These are phyloP conservation scores for Dillenia suffruticosa DNA, from an alignment of 164 flowering plant species.

Conservation along the genomic window DNA sequence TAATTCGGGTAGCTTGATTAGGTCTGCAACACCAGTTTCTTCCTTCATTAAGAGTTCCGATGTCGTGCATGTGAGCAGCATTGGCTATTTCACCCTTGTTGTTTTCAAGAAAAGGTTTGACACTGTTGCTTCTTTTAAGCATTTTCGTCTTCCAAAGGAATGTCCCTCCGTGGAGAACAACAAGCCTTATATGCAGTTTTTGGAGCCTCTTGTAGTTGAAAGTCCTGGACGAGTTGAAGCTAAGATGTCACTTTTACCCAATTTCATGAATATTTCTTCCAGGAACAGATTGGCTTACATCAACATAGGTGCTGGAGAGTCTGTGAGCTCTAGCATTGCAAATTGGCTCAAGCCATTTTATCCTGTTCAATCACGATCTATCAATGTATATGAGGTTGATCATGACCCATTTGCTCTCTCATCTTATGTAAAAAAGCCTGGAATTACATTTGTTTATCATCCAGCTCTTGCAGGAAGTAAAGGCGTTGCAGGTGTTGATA, in stretches of 20 bases:
- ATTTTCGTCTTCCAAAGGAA: slow-evolving; percentile 46
- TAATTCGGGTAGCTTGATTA: slow-evolving; percentile 42
- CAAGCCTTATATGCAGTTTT: slow-evolving; percentile 33
- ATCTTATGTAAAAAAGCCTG: slow-evolving; percentile 63
- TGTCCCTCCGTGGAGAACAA: slow-evolving; percentile 53
- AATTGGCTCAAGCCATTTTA: slow-evolving; percentile 49
- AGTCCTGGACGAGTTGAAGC: slow-evolving; percentile 18
- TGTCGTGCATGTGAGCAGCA: slow-evolving; percentile 48
- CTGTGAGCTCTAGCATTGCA: slow-evolving; percentile 26
- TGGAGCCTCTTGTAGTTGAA: slow-evolving; percentile 62
- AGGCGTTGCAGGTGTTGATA: slow-evolving; percentile 3
- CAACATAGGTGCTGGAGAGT: slow-evolving; percentile 63
- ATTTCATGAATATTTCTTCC: slow-evolving; percentile 42
- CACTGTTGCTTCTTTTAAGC: slow-evolving; percentile 29
- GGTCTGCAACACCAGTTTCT: slow-evolving; percentile 65
- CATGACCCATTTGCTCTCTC: slow-evolving; percentile 57
- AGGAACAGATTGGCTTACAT: slow-evolving; percentile 50
- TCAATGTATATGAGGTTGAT: slow-evolving; percentile 58
- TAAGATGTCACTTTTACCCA: slow-evolving; percentile 45
- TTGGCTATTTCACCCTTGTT: slow-evolving; percentile 47
- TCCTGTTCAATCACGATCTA: slow-evolving; percentile 33
- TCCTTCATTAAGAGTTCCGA: slow-evolving; percentile 59
- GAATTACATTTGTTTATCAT: slow-evolving; percentile 70
- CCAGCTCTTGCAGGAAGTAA: slow-evolving; percentile 51
- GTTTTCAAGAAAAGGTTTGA: slow-evolving; percentile 61